Evolutionary conservation across 1,284 basidiomycete species (phyloP).

Genomic region (Flammula alnicola): DNA sequence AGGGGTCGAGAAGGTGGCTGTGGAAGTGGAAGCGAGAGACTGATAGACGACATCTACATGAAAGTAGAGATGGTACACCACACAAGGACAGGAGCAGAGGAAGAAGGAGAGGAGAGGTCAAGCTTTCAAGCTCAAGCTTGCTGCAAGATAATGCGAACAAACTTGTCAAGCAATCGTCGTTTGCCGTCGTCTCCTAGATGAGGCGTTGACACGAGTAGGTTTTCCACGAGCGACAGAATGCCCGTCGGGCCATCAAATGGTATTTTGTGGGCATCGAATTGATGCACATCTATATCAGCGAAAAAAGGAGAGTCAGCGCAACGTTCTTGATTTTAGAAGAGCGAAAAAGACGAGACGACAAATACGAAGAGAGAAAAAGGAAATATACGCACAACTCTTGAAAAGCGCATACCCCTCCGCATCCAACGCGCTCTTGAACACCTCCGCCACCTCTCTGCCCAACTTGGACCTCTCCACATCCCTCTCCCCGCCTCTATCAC

Average conservation of each 20-base stretch:
- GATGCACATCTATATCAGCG: slow-evolving; percentile 65
- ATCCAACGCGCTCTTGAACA: slow-evolving; percentile 65
- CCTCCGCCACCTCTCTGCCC: slow-evolving; percentile 63
- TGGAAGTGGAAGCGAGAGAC: not conserved
- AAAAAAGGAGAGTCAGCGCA: too few species aligned
- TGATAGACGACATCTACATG: not conserved
- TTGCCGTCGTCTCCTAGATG: slow-evolving; percentile 53
- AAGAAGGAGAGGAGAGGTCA: too few species aligned
- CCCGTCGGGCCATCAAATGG: slow-evolving; percentile 74
- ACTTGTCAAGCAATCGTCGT: slow-evolving; percentile 60
- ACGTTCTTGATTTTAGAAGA: too few species aligned
- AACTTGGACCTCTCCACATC: slow-evolving; percentile 38
- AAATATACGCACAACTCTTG: slow-evolving; percentile 62
- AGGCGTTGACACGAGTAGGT: slow-evolving; percentile 55
- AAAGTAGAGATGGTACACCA: not conserved
- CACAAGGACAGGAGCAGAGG: not conserved
- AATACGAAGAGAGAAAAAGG: slow-evolving; percentile 11
- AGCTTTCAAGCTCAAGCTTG: slow-evolving; percentile 51
- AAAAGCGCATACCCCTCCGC: slow-evolving; percentile 66
- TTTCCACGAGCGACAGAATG: slow-evolving; percentile 63
- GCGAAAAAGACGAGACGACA: not conserved
- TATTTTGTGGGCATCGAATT: slow-evolving; percentile 74
- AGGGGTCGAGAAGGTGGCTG: not conserved
- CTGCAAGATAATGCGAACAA: slow-evolving; percentile 66
- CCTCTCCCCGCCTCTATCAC: slow-evolving; percentile 5